Base-by-base conservation (phyloP, 805 yeast genomes). In the Zygoascus biomembranicola region DNA sequence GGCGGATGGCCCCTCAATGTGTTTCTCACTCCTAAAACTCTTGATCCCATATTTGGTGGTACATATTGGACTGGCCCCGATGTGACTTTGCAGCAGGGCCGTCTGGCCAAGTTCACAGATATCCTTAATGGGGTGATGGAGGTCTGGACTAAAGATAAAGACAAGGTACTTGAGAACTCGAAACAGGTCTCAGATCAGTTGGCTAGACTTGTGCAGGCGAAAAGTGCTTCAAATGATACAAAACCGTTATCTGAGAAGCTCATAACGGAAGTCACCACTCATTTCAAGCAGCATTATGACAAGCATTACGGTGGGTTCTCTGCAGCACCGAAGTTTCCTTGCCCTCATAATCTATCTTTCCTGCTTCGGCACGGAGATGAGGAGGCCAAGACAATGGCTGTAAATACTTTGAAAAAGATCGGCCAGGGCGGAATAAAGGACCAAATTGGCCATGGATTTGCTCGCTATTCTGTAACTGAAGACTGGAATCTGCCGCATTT, bases 1-100 rank as follows among this genome's bases (percentile, higher is more conserved):
- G 70, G 72, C 11, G 74, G 74, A 18, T 71, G 74, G 74, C 74
- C 74, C 5, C 56, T 71, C 44, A 70, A 69, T 54, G 71, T 66
- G 2, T 69, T 71, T 55, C 59, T 71, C 50, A 61, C 64, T 1
- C 74, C 74, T 1, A 64, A 63, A 2, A 49, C 63, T 1, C 59
- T 66, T 47, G 61, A 61, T 37, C 74, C 74, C 14, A 61, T 70
- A 35, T 67, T 61, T 52, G 74, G 71, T 2, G 75, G 74, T 3
- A 68, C 71, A 5, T 71, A 66, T 52, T 69, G 71, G 69, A 62
- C 68, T 1, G 71, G 71, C 2, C 70, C 72, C 1, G 65, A 57
- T 13, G 60, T 57, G 19, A 54, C 51, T 11, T 13, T 31, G 4
- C 19, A 43, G 6, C 43, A 44, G 9, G 53, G 41, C 8, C 50